phyloP scores from a whole-genome alignment of 305 asterid genomes.

The Solanum hybrid region DNA sequence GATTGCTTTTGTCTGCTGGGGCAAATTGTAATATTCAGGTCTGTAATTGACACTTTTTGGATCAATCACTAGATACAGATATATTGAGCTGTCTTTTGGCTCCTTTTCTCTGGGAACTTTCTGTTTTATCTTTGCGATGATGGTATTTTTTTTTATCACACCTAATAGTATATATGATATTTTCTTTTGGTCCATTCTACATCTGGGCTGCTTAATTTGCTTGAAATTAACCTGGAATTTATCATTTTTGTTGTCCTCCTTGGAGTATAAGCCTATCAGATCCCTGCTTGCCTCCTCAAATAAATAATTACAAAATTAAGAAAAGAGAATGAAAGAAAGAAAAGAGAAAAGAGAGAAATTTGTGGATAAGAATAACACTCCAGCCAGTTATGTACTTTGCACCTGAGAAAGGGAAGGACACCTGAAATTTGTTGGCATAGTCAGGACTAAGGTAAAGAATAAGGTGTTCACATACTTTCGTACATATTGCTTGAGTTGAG shows the following conservation, averaged over 20 bases:
- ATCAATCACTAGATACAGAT: neutral
- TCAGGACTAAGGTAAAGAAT: neutral
- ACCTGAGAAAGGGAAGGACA: neutral
- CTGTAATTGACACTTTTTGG: neutral
- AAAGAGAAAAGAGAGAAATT: neutral
- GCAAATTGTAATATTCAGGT: slow-evolving; percentile 94
- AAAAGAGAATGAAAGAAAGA: neutral
- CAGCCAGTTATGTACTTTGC: neutral
- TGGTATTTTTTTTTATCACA: neutral
- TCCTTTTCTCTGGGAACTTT: neutral
- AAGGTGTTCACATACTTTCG: neutral
- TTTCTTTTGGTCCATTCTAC: neutral
- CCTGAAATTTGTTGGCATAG: neutral
- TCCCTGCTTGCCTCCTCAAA: neutral
- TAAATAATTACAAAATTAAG: neutral
- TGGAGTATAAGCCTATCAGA: neutral
- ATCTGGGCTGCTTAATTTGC: neutral
- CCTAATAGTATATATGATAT: neutral
- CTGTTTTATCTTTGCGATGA: neutral
- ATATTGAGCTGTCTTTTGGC: neutral
- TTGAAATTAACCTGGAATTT: neutral
- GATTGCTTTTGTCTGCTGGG: slow-evolving; percentile 85
- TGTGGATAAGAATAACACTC: neutral
- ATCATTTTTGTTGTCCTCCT: neutral
- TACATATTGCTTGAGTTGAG: neutral